Evolutionary conservation across 2,329 filamentous ascomycete species (phyloP).

Genomic region (Domatiomyces catenatus): DNA sequence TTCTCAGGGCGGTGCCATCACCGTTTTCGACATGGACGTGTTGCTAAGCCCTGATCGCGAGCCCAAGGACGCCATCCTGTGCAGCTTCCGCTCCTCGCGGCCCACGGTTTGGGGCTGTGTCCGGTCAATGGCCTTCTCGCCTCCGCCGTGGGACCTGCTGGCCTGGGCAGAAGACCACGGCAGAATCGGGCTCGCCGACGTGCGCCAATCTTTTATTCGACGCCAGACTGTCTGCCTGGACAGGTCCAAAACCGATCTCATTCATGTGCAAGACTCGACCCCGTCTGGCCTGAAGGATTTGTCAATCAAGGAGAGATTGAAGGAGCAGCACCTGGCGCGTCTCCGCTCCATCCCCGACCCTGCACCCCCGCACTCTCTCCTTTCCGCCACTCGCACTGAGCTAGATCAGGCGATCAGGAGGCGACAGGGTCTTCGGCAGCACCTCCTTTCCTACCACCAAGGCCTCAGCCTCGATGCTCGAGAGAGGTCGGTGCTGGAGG

Average conservation of each 20-base stretch:
- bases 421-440: slow-evolving; percentile 4
- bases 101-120: slow-evolving; percentile 63
- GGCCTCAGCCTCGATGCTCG: slow-evolving; percentile 13
- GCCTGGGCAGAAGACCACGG: slow-evolving; percentile 83
- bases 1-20: slow-evolving; percentile 35
- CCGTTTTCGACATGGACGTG: slow-evolving; percentile 28
- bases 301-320: slow-evolving; percentile 13
- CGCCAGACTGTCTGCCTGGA: slow-evolving; percentile 26
- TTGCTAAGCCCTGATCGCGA: slow-evolving; percentile 8
- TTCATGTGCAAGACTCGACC: slow-evolving; percentile 15
- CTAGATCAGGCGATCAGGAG: neutral
- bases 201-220: slow-evolving; percentile 31
- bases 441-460: slow-evolving; percentile 9
- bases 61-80: slow-evolving; percentile 41
- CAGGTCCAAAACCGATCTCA: slow-evolving; percentile 10
- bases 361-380: neutral
- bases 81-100: slow-evolving; percentile 62
- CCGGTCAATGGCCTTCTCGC: slow-evolving; percentile 81
- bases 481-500: slow-evolving; percentile 14
- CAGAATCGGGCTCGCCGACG: slow-evolving; percentile 32
- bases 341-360: slow-evolving; percentile 8
- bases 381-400: neutral
- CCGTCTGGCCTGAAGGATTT: slow-evolving; percentile 12
- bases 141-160: slow-evolving; percentile 74
- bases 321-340: slow-evolving; percentile 13